Evolutionary conservation across 2,329 filamentous ascomycete species (phyloP).

Genomic region (Colletotrichum sp.): DNA sequence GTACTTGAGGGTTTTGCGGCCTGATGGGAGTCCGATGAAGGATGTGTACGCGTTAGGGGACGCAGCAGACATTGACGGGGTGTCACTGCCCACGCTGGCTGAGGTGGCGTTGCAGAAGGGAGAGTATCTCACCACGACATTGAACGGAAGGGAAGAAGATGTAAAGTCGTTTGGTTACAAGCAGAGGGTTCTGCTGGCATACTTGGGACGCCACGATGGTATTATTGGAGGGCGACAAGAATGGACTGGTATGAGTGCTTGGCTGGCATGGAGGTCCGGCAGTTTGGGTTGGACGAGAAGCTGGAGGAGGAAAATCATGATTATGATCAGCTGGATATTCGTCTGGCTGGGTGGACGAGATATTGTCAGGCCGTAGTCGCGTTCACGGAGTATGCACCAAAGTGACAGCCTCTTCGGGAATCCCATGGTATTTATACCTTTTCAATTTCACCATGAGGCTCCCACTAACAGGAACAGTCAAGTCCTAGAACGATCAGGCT

Average conservation of each 20-base stretch:
- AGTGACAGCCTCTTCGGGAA: background rate
- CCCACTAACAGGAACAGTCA: accelerated
- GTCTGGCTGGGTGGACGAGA: slow-evolving; percentile 11
- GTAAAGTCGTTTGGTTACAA: background rate
- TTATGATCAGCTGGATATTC: slow-evolving; percentile 4
- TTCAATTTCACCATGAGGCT: accelerated
- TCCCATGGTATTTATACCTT: background rate
- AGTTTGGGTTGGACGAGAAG: slow-evolving; percentile 14
- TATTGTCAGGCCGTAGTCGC: background rate
- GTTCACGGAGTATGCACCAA: accelerated
- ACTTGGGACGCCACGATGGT: slow-evolving; percentile 8
- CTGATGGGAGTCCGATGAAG: slow-evolving; percentile 4
- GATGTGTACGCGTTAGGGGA: slow-evolving; percentile 6
- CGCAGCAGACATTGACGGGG: slow-evolving; percentile 1
- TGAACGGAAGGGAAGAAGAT: background rate
- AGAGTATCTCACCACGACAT: background rate
- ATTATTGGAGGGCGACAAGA: slow-evolving; percentile 12
- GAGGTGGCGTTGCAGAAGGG: slow-evolving; percentile 17
- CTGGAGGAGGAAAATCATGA: slow-evolving; percentile 15
- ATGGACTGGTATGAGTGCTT: slow-evolving; percentile 9
- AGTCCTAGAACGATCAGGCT: too few species aligned
- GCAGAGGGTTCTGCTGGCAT: background rate
- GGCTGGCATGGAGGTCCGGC: slow-evolving; percentile 8
- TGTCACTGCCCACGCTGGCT: slow-evolving; percentile 3
- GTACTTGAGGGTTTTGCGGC: background rate